Evolutionary conservation across 1,139 yeast species (phyloP), one percentile per base, ranked within the genome.

Genomic region (Nakaseomyces uthaithaninus): DNA sequence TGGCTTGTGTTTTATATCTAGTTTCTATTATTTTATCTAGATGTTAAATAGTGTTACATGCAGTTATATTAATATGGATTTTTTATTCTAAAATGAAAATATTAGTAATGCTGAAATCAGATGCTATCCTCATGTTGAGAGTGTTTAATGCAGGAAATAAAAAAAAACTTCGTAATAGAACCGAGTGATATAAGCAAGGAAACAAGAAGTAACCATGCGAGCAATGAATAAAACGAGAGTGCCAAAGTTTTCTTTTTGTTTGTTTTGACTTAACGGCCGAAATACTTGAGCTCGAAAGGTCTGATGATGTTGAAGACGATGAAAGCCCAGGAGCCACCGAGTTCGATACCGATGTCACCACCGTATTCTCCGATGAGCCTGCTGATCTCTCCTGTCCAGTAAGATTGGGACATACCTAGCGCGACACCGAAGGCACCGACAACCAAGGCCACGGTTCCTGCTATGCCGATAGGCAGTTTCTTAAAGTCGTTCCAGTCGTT

Each of bases 261-360:
- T n/a, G n/a, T n/a, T n/a, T n/a, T n/a, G n/a, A n/a, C 57, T 63
- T 54, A 70, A 72, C 37, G 74, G 68, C 45, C 67, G 33, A 43
- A 42, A 30, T 78, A 79, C 60, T 79, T 80, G 62, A 68, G 64
- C 65, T 87, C 96, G 17, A 84, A 57, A 45, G 80, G 80, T 62
- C 96, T 74, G 33, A 71, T 63, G 27, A 68, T 36, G 55, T 78
- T 74, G 64, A 66, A 83, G 16, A 72, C 80, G 46, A 85, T 59
- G 50, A 81, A 77, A 14, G 93, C 68, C 60, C 87, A 87, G 3
- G 67, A 75, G 47, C 74, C 72, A 28, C 80, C 85, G 48, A 89
- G 68, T 65, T 84, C 94, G 54, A 84, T 84, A 28, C 95, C 95
- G 54, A 87, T 72, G 62, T 87, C 96, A 50, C 89, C 95, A 55